Conservation (phyloP, 257 asterid species). For the Jacaranda mimosifolia region DNA sequence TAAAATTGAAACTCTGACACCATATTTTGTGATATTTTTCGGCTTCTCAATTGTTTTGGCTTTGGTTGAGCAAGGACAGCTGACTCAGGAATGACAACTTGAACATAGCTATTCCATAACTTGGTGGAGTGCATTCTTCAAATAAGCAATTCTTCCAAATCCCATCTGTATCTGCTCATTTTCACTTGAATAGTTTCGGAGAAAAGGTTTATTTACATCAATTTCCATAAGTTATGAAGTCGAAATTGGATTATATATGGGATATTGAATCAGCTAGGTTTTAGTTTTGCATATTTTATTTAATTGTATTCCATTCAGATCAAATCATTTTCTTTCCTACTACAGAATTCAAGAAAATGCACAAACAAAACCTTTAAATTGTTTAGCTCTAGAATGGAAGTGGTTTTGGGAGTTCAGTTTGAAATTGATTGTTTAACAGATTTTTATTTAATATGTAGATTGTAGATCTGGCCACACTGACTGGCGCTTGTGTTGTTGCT, state of each 20-base stretch:
- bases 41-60: neutral
- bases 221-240: neutral
- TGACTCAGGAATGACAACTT: neutral
- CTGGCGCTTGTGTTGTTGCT: slow-evolving; percentile 94
- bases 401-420: neutral
- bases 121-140: neutral
- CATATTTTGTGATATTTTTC: neutral
- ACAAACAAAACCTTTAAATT: neutral
- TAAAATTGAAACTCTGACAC: neutral
- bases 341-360: neutral
- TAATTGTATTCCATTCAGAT: neutral
- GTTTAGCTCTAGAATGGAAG: slow-evolving; percentile 4
- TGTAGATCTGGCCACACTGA: slow-evolving; percentile 91
- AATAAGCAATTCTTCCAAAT: neutral
- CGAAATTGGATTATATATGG: no score
- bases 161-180: neutral
- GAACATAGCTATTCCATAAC: neutral
- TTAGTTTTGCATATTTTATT: neutral
- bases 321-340: neutral
- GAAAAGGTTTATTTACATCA: neutral
- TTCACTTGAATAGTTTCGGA: neutral
- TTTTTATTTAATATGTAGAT: slow-evolving; percentile 58
- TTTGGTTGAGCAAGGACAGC: neutral
- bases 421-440: slow-evolving; percentile 14
- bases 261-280: neutral